Evolutionary conservation across 1,139 yeast genomes (phyloP).

Genomic region (Hansenula anomala): DNA sequence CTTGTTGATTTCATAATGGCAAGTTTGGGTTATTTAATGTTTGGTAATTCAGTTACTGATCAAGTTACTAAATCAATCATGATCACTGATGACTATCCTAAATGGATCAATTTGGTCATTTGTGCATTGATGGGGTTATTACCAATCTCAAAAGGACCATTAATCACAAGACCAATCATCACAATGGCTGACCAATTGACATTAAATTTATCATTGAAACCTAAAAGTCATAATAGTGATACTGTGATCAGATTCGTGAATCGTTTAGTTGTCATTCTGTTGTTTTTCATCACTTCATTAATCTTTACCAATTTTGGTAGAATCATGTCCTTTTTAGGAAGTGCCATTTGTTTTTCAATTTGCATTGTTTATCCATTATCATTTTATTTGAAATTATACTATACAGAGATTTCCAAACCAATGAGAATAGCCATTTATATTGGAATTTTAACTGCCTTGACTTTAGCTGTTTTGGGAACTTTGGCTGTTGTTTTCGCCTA

Average conservation of each 20-base stretch:
- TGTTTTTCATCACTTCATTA: constrained; percentile 39
- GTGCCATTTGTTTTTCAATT: constrained; percentile 67
- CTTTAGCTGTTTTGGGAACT: constrained; percentile 18
- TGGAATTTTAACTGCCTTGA: constrained; percentile 8
- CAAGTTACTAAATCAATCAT: constrained; percentile 72
- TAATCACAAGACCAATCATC: constrained; percentile 71
- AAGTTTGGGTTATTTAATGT: constrained; percentile 71
- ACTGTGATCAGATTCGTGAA: constrained; percentile 8
- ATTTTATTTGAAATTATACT: constrained; percentile 44
- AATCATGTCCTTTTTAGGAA: constrained; percentile 69
- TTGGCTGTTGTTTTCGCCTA: constrained; percentile 17
- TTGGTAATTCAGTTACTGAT: constrained; percentile 60
- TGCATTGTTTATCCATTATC: constrained; percentile 65
- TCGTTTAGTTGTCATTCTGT: constrained; percentile 11
- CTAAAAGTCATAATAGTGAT: background rate
- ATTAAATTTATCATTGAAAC: constrained; percentile 8
- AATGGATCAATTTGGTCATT: constrained; percentile 48
- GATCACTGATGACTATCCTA: constrained; percentile 62
- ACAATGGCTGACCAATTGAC: constrained; percentile 47
- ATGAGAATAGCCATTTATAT: background rate
- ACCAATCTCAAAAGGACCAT: constrained; percentile 75
- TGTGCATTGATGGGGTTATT: constrained; percentile 63
- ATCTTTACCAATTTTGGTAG: constrained; percentile 65
- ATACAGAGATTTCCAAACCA: constrained; percentile 8
- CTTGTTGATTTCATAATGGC: constrained; percentile 63